These are phyloP conservation scores for Salicornia ramosissima DNA, from an alignment of 148 eudicot species.

Conservation along the genomic window DNA sequence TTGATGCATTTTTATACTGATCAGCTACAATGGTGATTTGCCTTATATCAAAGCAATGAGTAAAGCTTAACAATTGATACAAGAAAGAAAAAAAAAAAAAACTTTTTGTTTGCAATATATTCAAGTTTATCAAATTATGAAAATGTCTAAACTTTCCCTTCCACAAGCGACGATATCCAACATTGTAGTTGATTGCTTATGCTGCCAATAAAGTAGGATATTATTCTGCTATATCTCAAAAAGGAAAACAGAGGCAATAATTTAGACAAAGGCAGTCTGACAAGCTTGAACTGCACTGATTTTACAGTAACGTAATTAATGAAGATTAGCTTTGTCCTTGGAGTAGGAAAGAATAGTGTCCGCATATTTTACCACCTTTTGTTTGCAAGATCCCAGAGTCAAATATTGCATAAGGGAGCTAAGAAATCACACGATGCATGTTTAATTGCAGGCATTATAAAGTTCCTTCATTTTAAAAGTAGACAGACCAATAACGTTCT, in stretches of 20 bases:
- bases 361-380: too few relatives aligned
- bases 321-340: background rate
- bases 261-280: background rate
- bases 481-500: too few relatives aligned
- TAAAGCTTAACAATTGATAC: background rate
- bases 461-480: too few relatives aligned
- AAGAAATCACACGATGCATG: too few relatives aligned
- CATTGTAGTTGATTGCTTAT: too few relatives aligned
- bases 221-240: background rate
- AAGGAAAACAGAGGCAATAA: background rate
- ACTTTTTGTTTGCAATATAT: background rate
- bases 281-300: background rate
- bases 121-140: background rate
- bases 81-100: too few relatives aligned
- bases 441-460: too few relatives aligned
- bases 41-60: background rate
- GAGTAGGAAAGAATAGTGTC: too few relatives aligned
- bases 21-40: background rate
- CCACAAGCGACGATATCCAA: background rate
- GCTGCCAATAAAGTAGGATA: background rate
- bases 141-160: background rate
- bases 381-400: too few relatives aligned
- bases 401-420: too few relatives aligned
- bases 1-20: background rate
- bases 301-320: background rate